Percentiles rank a stretch among this genome's conserved stretches.
phyloP scores from a whole-genome alignment of 148 eudicot genomes.

The Rhododendron williamsianum region DNA sequence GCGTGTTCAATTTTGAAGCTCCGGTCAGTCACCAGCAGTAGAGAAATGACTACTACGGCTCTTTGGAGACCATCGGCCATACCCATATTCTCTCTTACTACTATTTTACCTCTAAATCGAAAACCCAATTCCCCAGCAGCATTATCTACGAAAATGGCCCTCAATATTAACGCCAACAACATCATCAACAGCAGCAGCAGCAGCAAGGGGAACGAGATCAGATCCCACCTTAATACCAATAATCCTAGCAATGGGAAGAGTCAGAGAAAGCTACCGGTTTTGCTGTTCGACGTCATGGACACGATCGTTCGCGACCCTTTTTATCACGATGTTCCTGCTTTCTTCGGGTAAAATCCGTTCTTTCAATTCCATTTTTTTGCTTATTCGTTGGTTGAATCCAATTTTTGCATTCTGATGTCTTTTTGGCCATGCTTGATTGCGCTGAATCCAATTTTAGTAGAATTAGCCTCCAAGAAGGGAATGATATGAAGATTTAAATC shows the following conservation, averaged over 20 bases:
- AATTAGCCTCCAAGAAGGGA: background rate
- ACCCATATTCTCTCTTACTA: background rate
- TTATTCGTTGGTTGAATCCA: background rate
- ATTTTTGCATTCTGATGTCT: background rate
- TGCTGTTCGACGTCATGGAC: slow-evolving; percentile 90
- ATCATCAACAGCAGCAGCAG: too few species aligned
- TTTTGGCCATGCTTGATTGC: background rate
- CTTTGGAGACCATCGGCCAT: slow-evolving; percentile 1
- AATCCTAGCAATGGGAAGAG: background rate
- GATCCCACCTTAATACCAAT: background rate
- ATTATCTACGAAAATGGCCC: background rate
- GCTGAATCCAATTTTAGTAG: background rate
- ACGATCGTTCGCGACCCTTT: slow-evolving; percentile 90
- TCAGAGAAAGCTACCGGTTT: slow-evolving; percentile 52
- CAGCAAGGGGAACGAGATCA: background rate
- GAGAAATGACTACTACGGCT: slow-evolving; percentile 2
- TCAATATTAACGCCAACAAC: background rate
- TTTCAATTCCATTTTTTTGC: background rate
- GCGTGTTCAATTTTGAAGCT: background rate
- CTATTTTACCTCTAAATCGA: background rate
- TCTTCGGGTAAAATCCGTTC: slow-evolving; percentile 44
- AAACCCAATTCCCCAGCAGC: background rate
- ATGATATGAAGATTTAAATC: background rate
- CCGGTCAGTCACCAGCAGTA: background rate
- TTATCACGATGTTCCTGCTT: slow-evolving; percentile 67